Base-by-base conservation (phyloP, 495 filamentous ascomycete species). In the Diplogelasinospora grovesii region DNA sequence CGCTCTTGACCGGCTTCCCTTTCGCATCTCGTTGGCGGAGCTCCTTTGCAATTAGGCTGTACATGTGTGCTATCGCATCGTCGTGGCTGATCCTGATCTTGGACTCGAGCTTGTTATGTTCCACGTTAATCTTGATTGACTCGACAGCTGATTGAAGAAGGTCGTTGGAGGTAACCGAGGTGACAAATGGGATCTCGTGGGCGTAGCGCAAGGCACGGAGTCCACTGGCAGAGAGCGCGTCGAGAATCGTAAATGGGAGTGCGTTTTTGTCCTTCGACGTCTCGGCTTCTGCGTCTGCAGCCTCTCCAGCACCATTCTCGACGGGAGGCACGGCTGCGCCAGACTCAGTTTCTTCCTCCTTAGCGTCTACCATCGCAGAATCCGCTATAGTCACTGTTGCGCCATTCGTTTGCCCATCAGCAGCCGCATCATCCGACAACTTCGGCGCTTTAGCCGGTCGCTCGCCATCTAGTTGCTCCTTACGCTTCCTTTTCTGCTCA, bases 181-280 rank as follows among this genome's bases (percentile, higher is more conserved):
- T 92, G 14, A 78, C 72, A 38, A 83, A 81, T 0, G 92, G 86
- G 22, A 99, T 77, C 60, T 99, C 92, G 23, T 85, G 80, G 20
- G 86, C 84, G 64, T 97, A 97, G 31, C 92, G 85, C 23, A 98
- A 64, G 15, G 92, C 92, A 39, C 92, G 84, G 11, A 98, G 74
- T 10, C 93, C 92, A 16, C 90, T 95, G 10, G 92, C 92, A 8
- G 93, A 97, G 19, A 98, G 75, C 3, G 92, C 92, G 62, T 98
- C 92, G 13, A 98, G 80, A 27, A 98, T 90, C 3, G 75, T 82
- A 50, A 96, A 92, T 30, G 54, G 61, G 19, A 55, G 54, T 4
- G 35, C 35, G 4, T 41, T 43, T 21, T 35, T 41, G 25, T 57
- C 33, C 34, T 46, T 47, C 24, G 43, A 9, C 16, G 54, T 45